phyloP scores from a whole-genome alignment of 441 rosid genomes.

The Adansonia madagascariensis region DNA sequence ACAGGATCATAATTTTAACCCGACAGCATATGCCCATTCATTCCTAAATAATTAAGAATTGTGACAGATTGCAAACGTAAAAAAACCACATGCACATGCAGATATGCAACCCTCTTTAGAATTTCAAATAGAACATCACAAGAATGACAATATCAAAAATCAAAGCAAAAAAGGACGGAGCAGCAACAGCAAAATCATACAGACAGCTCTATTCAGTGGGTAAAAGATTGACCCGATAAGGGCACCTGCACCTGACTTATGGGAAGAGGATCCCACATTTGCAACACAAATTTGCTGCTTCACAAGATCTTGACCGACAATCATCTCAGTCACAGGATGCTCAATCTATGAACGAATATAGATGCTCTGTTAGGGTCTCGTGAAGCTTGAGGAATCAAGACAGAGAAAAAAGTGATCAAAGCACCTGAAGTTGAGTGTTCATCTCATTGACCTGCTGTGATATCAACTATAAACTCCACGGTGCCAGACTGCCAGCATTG shows the following conservation, averaged over 20 bases:
- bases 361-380: constrained; percentile 26
- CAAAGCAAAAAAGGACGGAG: no score
- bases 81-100: not conserved
- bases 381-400: constrained; percentile 25
- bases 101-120: not conserved
- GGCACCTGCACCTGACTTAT: constrained; percentile 79
- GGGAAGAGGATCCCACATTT: constrained; percentile 84
- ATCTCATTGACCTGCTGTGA: constrained; percentile 81
- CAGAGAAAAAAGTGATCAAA: constrained; percentile 21
- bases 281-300: constrained; percentile 96
- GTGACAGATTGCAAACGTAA: not conserved
- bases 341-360: constrained; percentile 65
- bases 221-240: constrained; percentile 57
- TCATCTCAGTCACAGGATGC: constrained; percentile 99
- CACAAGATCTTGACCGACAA: constrained; percentile 93
- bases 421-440: constrained; percentile 97
- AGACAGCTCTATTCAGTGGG: not conserved
- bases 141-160: not conserved
- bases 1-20: not conserved
- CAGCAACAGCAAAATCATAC: no score
- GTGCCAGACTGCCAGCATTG: constrained; percentile 72
- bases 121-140: constrained; percentile 18
- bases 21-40: constrained; percentile 1
- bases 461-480: constrained; percentile 94
- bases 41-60: constrained; percentile 6